These are phyloP conservation scores for Trichomonascaceae sp. DNA, from an alignment of 1,139 yeast species.

Conservation along the genomic window DNA sequence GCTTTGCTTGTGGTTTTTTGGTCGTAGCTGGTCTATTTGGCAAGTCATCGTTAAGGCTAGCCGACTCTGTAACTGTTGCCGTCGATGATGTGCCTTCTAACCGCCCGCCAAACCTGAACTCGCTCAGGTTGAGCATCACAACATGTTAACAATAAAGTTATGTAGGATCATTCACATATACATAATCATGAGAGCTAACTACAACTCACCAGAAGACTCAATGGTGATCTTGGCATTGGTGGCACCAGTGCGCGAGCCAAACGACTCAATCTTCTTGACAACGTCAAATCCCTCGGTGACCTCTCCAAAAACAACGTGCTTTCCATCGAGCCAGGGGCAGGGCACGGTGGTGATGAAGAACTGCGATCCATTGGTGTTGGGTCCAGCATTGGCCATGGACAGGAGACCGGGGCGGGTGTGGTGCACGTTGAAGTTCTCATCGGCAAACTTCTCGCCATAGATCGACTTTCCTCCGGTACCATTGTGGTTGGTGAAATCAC, in stretches of 20 bases:
- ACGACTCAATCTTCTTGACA: slow-evolving; percentile 81
- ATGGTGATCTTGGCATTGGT: slow-evolving; percentile 68
- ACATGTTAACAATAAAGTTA: too few relatives aligned
- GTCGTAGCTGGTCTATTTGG: too few relatives aligned
- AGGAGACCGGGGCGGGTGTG: slow-evolving; percentile 91
- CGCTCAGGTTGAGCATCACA: too few relatives aligned
- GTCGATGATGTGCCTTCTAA: too few relatives aligned
- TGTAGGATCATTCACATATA: too few relatives aligned
- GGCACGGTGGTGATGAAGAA: slow-evolving; percentile 96
- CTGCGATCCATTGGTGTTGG: slow-evolving; percentile 99
- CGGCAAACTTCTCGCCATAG: slow-evolving; percentile 92
- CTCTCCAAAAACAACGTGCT: slow-evolving; percentile 98
- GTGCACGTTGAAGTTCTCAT: slow-evolving; percentile 79
- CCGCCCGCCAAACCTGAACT: too few relatives aligned
- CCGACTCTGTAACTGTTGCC: too few relatives aligned
- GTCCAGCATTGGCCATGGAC: slow-evolving; percentile 99
- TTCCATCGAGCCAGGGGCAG: slow-evolving; percentile 95
- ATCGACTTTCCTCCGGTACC: slow-evolving; percentile 99
- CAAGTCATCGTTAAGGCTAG: too few relatives aligned
- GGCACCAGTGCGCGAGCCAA: slow-evolving; percentile 77
- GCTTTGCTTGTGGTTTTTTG: too few relatives aligned
- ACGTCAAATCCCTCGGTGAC: slow-evolving; percentile 81
- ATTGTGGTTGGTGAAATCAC: slow-evolving; percentile 64
- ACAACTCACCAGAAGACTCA: slow-evolving; percentile 76
- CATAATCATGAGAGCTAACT: too few relatives aligned